Percentiles rank a stretch among this genome's conserved stretches.
phyloP scores from a whole-genome alignment of 1,284 basidiomycete species.

The Moesziomyces parantarcticus region DNA sequence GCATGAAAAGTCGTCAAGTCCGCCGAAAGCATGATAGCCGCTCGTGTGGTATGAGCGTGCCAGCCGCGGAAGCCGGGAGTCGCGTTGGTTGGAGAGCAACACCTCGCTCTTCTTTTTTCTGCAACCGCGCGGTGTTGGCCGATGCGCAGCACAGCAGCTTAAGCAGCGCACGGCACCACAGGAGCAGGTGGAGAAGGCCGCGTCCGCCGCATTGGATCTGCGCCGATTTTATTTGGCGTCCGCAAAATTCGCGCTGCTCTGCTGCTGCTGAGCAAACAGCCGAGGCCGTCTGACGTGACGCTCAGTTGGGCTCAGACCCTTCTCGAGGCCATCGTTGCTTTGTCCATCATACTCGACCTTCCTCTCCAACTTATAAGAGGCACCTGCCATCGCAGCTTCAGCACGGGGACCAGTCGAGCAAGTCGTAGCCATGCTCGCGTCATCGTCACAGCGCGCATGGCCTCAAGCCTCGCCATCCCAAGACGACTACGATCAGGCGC shows the following conservation, averaged over 20 bases:
- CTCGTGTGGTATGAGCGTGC: too few species aligned
- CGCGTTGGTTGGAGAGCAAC: not conserved
- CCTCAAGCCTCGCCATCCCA: conserved; percentile 14
- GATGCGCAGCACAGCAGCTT: not conserved
- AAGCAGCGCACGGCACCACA: too few species aligned
- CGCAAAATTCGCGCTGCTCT: not conserved
- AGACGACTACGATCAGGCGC: conserved; percentile 26
- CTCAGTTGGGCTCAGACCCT: too few species aligned
- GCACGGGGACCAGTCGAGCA: not conserved
- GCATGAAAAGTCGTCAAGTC: too few species aligned
- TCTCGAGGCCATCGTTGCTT: not conserved
- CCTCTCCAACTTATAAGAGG: not conserved
- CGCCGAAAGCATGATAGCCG: too few species aligned
- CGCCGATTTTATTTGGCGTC: not conserved
- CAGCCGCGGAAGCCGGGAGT: not conserved
- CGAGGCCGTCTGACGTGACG: too few species aligned
- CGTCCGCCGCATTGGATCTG: too few species aligned
- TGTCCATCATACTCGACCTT: not conserved
- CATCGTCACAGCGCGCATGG: conserved; percentile 6
- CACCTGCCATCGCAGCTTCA: not conserved
- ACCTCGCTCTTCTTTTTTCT: not conserved
- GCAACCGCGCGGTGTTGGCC: not conserved
- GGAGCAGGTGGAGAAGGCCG: too few species aligned
- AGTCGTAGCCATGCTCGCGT: not conserved
- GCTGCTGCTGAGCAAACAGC: not conserved